Evolutionary conservation across 768 basidiomycete species (phyloP), one percentile per base, ranked within the genome.

Genomic region (Jaapia argillacea): DNA sequence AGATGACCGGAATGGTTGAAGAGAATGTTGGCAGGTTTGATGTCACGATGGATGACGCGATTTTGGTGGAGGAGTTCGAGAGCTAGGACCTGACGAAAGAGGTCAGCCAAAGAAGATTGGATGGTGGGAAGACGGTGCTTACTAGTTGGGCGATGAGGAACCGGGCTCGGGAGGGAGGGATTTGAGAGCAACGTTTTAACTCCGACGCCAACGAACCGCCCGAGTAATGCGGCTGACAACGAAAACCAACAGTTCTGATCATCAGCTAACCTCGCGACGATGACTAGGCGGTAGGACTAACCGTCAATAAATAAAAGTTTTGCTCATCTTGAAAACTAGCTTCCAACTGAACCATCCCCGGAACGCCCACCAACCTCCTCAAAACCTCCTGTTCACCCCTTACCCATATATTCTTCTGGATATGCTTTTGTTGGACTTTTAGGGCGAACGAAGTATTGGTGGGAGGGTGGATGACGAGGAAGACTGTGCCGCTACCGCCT

Each of bases 41-140:
- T 66, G 52, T 73, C 70, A 21, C 71, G 59, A 48, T 73, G 71
- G 36, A 72, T 67, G 22, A 73, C 55, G 50, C 69, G 58, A 45
- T 64, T 62, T 3, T 56, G 48, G 14, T 70, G 57, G 12, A 71
- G 51, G 46, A 66, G 69, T 23, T 47, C 48, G 13, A 55, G 40
- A n/a, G 52, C 51, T 18, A 44, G 40, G 7, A 53, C 24, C 14
- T 52, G 37, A 7, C 10, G 22, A 7, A 21, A 38, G 10, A 22
- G 21, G 37, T 22, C 37, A 10, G 37, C 20, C 22, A 21, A 10
- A 38, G 20, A 21, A 12, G 20, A 12, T 38, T 22, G 37, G 28
- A 16, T 10, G 28, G 16, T 33, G 28, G 16, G 10, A 33, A 33
- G 28, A 33, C 16, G 28, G 28, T 10, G 28, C 28, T 10, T 33